phyloP scores from a whole-genome alignment of 2,329 filamentous ascomycete species.

The Gyromitra esculenta region DNA sequence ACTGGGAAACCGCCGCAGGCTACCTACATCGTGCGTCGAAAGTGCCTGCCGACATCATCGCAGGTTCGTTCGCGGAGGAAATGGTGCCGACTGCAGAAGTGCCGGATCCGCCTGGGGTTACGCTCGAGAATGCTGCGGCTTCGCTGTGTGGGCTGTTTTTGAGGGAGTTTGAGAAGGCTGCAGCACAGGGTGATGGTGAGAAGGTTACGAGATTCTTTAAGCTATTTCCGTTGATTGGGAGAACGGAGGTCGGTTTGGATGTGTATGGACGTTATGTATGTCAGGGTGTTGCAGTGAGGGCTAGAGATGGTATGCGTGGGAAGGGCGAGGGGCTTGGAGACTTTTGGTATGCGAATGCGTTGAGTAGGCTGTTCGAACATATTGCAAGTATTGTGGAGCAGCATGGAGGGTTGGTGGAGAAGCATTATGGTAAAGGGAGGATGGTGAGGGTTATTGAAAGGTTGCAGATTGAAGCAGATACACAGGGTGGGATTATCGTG shows the following conservation, averaged over 20 bases:
- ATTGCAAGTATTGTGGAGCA: conserved; percentile 96
- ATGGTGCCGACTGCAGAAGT: conserved; percentile 97
- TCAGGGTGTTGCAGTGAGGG: conserved; percentile 86
- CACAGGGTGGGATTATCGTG: conserved; percentile 93
- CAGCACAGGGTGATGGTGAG: conserved; percentile 78
- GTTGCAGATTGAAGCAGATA: conserved; percentile 91
- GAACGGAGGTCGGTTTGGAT: conserved; percentile 87
- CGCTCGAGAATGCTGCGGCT: conserved; percentile 85
- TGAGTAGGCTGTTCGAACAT: conserved; percentile 95
- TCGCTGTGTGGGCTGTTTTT: conserved; percentile 90
- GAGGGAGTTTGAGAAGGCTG: conserved; percentile 92
- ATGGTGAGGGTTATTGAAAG: conserved; percentile 95
- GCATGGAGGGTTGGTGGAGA: conserved; percentile 88
- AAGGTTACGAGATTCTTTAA: conserved; percentile 98
- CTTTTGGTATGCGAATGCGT: conserved; percentile 88
- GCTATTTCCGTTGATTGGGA: conserved; percentile 90
- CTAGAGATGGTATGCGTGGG: conserved; percentile 67
- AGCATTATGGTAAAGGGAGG: conserved; percentile 89
- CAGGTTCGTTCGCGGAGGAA: conserved; percentile 85
- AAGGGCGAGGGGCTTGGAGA: conserved; percentile 71
- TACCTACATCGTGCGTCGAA: conserved; percentile 85
- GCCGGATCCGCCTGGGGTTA: conserved; percentile 87
- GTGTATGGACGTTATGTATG: conserved; percentile 97
- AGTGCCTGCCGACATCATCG: conserved; percentile 80
- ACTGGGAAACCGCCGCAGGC: conserved; percentile 95